These are phyloP conservation scores for Saccharum spontaneum DNA, from an alignment of 176 grass and related monocot genomes.

Conservation along the genomic window DNA sequence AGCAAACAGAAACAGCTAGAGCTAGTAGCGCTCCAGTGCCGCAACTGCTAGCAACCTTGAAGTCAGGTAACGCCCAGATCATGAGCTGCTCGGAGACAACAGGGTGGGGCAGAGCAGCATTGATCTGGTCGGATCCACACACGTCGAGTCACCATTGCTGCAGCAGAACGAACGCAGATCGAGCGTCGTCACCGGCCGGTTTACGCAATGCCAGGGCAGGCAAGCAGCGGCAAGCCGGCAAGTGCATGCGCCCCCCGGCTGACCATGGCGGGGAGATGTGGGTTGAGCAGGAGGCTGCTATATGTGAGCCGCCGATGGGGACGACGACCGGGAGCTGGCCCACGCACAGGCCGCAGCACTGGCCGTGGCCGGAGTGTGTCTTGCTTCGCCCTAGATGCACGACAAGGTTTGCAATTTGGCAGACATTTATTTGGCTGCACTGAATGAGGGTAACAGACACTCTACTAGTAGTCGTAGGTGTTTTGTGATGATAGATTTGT, in stretches of 20 bases:
- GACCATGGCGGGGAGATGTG: slow-evolving; percentile 20
- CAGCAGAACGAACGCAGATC: not conserved
- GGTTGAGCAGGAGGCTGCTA: slow-evolving; percentile 11
- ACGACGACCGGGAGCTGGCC: slow-evolving; percentile 15
- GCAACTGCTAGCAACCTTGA: not conserved
- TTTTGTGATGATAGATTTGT: no score
- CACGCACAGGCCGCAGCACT: not conserved
- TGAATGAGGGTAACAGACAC: not conserved
- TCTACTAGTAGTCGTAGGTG: no score
- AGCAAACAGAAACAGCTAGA: not conserved
- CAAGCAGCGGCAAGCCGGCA: not conserved
- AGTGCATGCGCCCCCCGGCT: slow-evolving; percentile 15
- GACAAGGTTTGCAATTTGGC: slow-evolving; percentile 9
- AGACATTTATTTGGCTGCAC: not conserved
- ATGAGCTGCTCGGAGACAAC: not conserved
- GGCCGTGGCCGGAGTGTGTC: not conserved
- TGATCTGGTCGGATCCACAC: slow-evolving; percentile 45
- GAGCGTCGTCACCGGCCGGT: not conserved
- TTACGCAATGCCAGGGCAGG: not conserved
- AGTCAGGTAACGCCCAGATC: slow-evolving; percentile 29
- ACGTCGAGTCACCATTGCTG: not conserved
- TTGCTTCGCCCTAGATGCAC: not conserved
- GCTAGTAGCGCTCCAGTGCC: not conserved
- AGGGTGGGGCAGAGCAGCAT: not conserved
- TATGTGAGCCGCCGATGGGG: slow-evolving; percentile 6